Evolutionary conservation across 2,329 filamentous ascomycete genomes (phyloP).

Genomic region (Aspergillus cejpii): DNA sequence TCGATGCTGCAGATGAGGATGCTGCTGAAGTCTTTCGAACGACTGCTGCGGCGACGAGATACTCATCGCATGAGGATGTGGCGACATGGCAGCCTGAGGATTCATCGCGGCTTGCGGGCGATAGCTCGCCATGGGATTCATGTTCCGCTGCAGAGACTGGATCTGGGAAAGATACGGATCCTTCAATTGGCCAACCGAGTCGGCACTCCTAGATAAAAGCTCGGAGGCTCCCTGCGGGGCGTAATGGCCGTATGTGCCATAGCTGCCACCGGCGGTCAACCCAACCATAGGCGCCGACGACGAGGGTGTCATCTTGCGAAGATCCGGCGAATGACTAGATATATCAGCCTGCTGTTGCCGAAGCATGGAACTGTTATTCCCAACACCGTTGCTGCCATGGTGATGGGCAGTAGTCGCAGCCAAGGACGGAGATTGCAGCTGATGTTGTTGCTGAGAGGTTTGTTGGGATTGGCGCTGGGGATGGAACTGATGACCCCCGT

Average conservation of each 20-base stretch:
- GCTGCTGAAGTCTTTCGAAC: slow-evolving; percentile 26
- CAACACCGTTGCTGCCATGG: slow-evolving; percentile 21
- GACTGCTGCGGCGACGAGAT: slow-evolving; percentile 30
- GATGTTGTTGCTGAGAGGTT: slow-evolving; percentile 20
- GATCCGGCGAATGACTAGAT: slow-evolving; percentile 24
- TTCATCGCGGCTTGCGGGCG: slow-evolving; percentile 25
- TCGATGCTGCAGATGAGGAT: slow-evolving; percentile 16
- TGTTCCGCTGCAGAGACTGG: slow-evolving; percentile 27
- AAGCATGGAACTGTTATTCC: slow-evolving; percentile 24
- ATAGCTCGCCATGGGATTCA: slow-evolving; percentile 29
- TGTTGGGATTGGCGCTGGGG: slow-evolving; percentile 23
- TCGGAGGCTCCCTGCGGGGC: slow-evolving; percentile 25
- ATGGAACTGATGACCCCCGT: slow-evolving; percentile 28
- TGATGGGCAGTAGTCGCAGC: slow-evolving; percentile 20
- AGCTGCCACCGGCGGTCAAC: slow-evolving; percentile 24
- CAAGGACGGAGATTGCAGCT: slow-evolving; percentile 29
- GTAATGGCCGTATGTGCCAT: slow-evolving; percentile 26
- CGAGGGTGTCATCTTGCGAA: slow-evolving; percentile 31
- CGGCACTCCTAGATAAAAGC: slow-evolving; percentile 23
- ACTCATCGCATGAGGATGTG: slow-evolving; percentile 25
- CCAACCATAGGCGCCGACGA: slow-evolving; percentile 27
- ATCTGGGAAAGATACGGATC: slow-evolving; percentile 20
- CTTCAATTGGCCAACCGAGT: slow-evolving; percentile 23
- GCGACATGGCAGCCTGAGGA: slow-evolving; percentile 22
- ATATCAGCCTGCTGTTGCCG: slow-evolving; percentile 26